Evolutionary conservation across 2,329 filamentous ascomycete species (phyloP), one percentile per base, ranked within the genome.

Genomic region (Berkeleyomyces rouxiae): DNA sequence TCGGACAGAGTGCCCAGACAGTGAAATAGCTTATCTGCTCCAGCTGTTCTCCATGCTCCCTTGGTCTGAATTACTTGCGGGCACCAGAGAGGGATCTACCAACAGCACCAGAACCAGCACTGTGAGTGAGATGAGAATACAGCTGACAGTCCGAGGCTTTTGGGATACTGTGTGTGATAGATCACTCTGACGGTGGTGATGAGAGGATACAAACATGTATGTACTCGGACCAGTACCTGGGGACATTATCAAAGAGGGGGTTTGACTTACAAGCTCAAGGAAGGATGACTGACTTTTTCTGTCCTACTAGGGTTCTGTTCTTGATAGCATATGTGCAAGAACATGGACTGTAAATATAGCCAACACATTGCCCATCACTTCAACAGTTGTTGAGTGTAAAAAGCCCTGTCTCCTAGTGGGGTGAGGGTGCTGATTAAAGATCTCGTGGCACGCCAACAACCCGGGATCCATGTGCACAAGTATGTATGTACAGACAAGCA

Each of bases 1-100:
- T 59, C 58, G 58, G 58, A 59, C 58, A 59, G 43, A 59, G 58
- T 37, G 43, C 40, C 58, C 43, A 44, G 58, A 59, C 58, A 59
- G 46, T 59, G 43, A 16, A 59, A 59, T 42, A 59, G 58, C 40
- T 46, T 47, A 46, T 43, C 58, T 44, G 42, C 49, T 59, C 53
- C 36, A 44, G 57, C 43, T 36, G 31, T 44, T 47, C 46, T 59
- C 58, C n/a, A 44, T 46, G 23, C 33, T 43, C 58, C 42, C 43
- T 47, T 47, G 49, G 49, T 46, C 58, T 59, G 13, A 42, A 47
- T 59, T 46, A 36, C 11, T 47, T n/a, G 46, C 31, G 58, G 36
- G 31, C n/a, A 23, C 42, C 58, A 59, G n/a, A 31, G 42, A 59
- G 40, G 58, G 40, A 59, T 59, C 7, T 43, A 9, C 7, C 33